Evolutionary conservation across 345 rosid genomes (phyloP).

Genomic region (Chamaenerion angustifolium): DNA sequence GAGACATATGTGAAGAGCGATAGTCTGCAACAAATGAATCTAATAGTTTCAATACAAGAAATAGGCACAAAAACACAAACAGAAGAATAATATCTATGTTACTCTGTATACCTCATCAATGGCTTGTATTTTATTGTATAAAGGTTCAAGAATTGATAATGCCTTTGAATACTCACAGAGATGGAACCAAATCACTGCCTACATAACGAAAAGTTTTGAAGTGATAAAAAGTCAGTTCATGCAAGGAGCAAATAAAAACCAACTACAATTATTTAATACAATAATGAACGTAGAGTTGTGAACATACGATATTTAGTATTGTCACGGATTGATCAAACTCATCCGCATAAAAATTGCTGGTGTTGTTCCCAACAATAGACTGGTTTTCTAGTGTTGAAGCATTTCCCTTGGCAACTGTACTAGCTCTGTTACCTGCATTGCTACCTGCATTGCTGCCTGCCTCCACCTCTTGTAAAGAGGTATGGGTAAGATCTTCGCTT

Average conservation of each 20-base stretch:
- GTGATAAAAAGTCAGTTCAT: neutral
- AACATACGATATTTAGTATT: conserved; percentile 60
- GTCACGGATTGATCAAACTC: conserved; percentile 71
- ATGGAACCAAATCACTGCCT: conserved; percentile 91
- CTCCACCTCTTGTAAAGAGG: conserved; percentile 58
- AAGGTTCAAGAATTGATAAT: conserved; percentile 57
- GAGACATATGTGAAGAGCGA: conserved; percentile 77
- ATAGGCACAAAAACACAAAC: too few species aligned
- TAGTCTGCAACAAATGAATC: conserved; percentile 35
- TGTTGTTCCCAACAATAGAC: conserved; percentile 22
- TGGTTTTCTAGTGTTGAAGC: conserved; percentile 15
- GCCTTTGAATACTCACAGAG: conserved; percentile 76
- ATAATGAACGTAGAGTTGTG: conserved; percentile 6
- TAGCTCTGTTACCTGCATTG: conserved; percentile 29
- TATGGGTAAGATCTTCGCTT: conserved; percentile 57
- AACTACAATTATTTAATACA: neutral
- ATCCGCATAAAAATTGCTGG: conserved; percentile 32
- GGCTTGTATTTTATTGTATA: conserved; percentile 62
- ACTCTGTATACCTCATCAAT: conserved; percentile 64
- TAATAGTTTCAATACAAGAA: too few species aligned
- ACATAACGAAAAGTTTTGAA: conserved; percentile 8
- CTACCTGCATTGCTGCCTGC: conserved; percentile 24
- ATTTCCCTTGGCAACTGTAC: conserved; percentile 44
- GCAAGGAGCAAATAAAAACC: neutral
- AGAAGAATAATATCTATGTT: too few species aligned